Base-by-base conservation (phyloP, 1,284 basidiomycete species). In the Xerocomus minutiporus region DNA sequence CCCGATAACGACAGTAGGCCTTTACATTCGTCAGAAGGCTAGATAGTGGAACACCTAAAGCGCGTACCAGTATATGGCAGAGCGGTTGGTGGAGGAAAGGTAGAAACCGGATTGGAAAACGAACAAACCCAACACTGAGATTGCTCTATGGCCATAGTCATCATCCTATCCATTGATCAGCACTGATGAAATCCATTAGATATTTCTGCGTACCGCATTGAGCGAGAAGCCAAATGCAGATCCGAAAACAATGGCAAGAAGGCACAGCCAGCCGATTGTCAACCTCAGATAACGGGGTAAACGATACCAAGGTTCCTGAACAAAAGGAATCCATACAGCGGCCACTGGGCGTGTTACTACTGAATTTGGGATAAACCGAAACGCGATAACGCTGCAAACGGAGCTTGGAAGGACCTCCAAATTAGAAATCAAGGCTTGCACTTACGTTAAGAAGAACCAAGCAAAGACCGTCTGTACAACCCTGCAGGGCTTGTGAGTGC, bases 1-100 rank as follows among this genome's bases (percentile, higher is more conserved):
- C 13, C 91, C 91, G 44, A 91, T 84, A 54, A 93, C 83, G 59
- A 93, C 81, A 9, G 90, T 92, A 17, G 83, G 84, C 88, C 86
- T 88, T 46, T 38, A 17, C 61, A 43, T 17, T 36, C 12, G 23
- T 61, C 8, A 64, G 57, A 52, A 17, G 17, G 36, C 8, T 28
- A 20, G 20, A 41, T 7, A 28, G 15, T 5, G 29, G 8, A 46
- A 46, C 28, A 32, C 54, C 8, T 5, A 13, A 13, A 29, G 17
- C 1, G 25, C 65, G 36, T 55, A 84, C 88, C 89, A 92, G 45
- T 84, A 83, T 52, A 93, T 77, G 8, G 76, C 73, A 5, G 70
- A 75, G 36, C 86, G 79, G 59, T 83, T 74, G 50, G 65, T 77
- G 4, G 88, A 91, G 1, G 79, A 73, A 11, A 78, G 59, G 73